Percentiles rank a stretch among this genome's conserved stretches.
These are phyloP conservation scores for Eucalyptus rudis DNA, from an alignment of 345 rosid species.

Conservation along the genomic window DNA sequence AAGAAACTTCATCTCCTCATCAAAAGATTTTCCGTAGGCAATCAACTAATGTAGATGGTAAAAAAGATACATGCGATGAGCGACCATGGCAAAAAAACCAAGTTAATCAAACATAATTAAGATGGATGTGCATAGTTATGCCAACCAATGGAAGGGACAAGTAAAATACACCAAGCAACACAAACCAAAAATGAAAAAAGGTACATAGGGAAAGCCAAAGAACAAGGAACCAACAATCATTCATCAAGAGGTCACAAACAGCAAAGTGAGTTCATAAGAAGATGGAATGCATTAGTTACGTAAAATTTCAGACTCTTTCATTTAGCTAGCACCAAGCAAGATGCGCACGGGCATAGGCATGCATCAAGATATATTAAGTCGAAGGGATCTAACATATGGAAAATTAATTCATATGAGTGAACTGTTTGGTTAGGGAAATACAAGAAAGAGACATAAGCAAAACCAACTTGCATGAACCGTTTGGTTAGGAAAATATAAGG, in stretches of 20 bases:
- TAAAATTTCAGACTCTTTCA: not conserved
- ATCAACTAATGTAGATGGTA: not conserved
- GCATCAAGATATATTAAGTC: conserved; percentile 4
- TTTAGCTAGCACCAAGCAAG: not conserved
- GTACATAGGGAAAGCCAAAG: not conserved
- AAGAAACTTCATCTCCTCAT: not conserved
- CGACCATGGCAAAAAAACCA: not conserved
- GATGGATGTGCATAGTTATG: not conserved
- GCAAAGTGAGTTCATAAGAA: not conserved
- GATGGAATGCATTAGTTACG: not conserved
- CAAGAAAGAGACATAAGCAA: not conserved
- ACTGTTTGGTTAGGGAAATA: not conserved
- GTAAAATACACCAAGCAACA: not conserved
- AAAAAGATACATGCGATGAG: not conserved
- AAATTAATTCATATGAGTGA: not conserved
- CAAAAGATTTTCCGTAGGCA: not conserved
- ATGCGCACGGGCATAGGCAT: not conserved
- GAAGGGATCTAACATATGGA: not conserved
- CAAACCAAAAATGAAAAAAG: not conserved
- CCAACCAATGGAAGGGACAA: not conserved
- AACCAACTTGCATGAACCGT: not conserved
- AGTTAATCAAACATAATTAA: not conserved
- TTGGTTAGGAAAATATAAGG: not conserved
- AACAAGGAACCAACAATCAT: not conserved
- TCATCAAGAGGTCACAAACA: not conserved